These are phyloP conservation scores for Cryptosporidium andersoni DNA, from an alignment of 169 alveolate genomes.

Conservation along the genomic window DNA sequence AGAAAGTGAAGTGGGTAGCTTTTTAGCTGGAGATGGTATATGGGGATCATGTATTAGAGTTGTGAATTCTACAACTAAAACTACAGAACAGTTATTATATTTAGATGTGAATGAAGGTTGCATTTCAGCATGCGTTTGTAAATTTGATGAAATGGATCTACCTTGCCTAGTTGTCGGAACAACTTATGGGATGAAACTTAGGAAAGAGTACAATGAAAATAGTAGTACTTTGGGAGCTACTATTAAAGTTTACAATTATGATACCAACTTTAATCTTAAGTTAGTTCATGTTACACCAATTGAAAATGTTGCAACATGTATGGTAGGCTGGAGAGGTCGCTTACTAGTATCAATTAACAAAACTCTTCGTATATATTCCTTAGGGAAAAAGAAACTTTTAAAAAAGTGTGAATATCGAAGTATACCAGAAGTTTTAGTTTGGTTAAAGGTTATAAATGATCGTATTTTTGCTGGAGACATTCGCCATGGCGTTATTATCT, in stretches of 20 bases:
- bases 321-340: constrained; percentile 68
- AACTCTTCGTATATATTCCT: constrained; percentile 91
- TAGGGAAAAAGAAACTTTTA: constrained; percentile 95
- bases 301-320: constrained; percentile 53
- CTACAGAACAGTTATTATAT: constrained; percentile 85
- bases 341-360: constrained; percentile 22
- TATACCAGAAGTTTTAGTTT: constrained; percentile 80
- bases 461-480: constrained; percentile 94
- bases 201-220: not conserved
- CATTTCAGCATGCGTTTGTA: constrained; percentile 85
- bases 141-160: constrained; percentile 86
- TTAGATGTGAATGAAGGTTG: constrained; percentile 95
- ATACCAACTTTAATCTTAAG: constrained; percentile 73
- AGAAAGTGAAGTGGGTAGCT: constrained; percentile 83
- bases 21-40: constrained; percentile 91
- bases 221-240: constrained; percentile 73
- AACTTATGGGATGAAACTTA: constrained; percentile 83
- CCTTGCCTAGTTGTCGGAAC: constrained; percentile 92
- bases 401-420: constrained; percentile 94
- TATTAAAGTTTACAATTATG: constrained; percentile 77
- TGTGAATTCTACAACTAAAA: constrained; percentile 82
- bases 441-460: constrained; percentile 84
- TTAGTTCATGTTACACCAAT: constrained; percentile 71
- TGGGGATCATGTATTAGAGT: constrained; percentile 94
- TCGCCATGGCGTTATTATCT: constrained; percentile 91